Evolutionary conservation across 164 flowering plant genomes (phyloP), one percentile per base, ranked within the genome.

Genomic region (Echeveria elegans): DNA sequence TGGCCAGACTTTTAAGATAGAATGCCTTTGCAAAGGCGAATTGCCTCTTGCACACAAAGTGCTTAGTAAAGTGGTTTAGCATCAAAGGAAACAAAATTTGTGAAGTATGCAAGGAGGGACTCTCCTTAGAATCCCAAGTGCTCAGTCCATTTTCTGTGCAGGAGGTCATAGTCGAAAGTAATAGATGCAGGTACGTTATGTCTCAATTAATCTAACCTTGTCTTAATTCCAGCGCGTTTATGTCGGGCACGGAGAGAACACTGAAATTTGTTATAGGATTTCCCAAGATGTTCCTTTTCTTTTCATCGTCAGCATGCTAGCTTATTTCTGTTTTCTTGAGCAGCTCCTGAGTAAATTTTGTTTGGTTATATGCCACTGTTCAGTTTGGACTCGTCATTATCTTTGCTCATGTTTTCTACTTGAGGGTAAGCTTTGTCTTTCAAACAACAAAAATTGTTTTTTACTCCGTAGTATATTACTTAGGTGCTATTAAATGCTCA

Each of bases 21-120:
- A 86, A 68, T 88, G 93, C 52, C 81, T 78, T 72, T 88, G 93
- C 76, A 88, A 81, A 80, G 93, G 93, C n/a, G 90, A 84, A 69
- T 84, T 88, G 66, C 87, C 88, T 32, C 75, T 88, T 23, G 90
- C 86, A 18, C 93, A 88, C 77, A 77, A 81, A 67, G 88, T 88
- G 93, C 71, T 86, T 86, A 5, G 67, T 84, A 12, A 88, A 86
- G 75, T 88, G 93, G 90, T 88, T 88, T 71, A 86, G 85, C 78
- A 80, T 86, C 56, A 86, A 88, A 79, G 93, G 93, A 28, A 88
- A 84, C 75, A 84, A 76, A 70, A 84, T 77, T 65, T 88, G 93
- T 76, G 90, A 86, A 43, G 86, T 88, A 8, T 88, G 90, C 82
- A 81, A 82, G 78, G 83, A 84, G 74, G 93, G 84, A 84, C 85